Evolutionary conservation across 2,329 filamentous ascomycete genomes (phyloP), one percentile per base, ranked within the genome.

Genomic region (Davidsoniella australis): DNA sequence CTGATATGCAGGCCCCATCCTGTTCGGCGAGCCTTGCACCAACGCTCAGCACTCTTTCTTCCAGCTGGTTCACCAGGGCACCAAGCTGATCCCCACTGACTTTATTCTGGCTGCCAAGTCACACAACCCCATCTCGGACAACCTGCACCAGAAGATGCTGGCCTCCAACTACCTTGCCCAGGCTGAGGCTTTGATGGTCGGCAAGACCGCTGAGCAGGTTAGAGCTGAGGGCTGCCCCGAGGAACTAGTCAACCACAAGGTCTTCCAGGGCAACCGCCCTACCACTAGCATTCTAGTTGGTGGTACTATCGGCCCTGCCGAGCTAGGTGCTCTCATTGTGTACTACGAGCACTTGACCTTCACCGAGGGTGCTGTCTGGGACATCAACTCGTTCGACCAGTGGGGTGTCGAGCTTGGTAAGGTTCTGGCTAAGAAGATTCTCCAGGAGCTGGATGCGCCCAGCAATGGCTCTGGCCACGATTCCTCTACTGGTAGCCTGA

Each of bases 11-110:
- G 68, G 91, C 45, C 78, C 91, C 49, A 89, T 98, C 63, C 72
- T 98, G 55, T 98, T 98, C 63, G 91, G 91, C 62, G 91, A 98
- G 74, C 91, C 91, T 48, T 93, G 87, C 68, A 98, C 91, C 65
- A 98, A 98, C 64, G 91, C 91, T 41, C 91, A 98, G 72, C 91
- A 98, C 77, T 96, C 91, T 54, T 98, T 98, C 80, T 98, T 94
- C 82, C 91, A 98, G 76, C 82, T 98, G 44, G 80, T 98, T 53
- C 91, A 98, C 75, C 91, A 98, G 68, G 91, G 91, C 61, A 98
- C 91, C 59, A 96, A 96, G 78, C 80, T 98, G 61, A 96, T 98
- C 63, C 91, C 91, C 14, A 82, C 89, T 58, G 91, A 98, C 69
- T 98, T 98, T 72, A 93, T 98, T 69, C 72, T 98, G 59, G 91